These are phyloP conservation scores for Hericium erinaceus DNA, from an alignment of 768 basidiomycete species.

Conservation along the genomic window DNA sequence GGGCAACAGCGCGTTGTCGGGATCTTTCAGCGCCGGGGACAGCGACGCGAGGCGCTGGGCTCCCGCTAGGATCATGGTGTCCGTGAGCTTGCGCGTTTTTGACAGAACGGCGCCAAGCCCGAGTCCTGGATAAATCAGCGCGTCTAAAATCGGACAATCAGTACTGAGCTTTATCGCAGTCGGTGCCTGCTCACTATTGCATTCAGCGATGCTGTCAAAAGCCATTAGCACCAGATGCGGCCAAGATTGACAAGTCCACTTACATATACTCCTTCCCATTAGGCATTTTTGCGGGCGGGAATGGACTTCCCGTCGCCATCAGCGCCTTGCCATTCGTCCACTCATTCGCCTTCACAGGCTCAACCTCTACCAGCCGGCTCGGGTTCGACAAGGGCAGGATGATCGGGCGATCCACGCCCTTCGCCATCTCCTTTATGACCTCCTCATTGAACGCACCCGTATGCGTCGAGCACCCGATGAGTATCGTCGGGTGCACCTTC, in stretches of 20 bases:
- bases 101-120: conserved; percentile 73
- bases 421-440: conserved; percentile 59
- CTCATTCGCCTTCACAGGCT: conserved; percentile 57
- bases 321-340: conserved; percentile 80
- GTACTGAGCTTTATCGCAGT: neutral
- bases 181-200: conserved; percentile 41
- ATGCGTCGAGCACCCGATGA: conserved; percentile 80
- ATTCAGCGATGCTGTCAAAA: conserved; percentile 52
- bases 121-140: conserved; percentile 78
- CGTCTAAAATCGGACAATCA: conserved; percentile 31
- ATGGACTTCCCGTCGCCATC: conserved; percentile 80
- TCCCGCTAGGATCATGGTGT: conserved; percentile 85
- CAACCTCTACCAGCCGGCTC: conserved; percentile 64
- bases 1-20: conserved; percentile 63
- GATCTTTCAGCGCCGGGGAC: conserved; percentile 65
- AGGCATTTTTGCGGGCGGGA: conserved; percentile 60
- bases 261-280: conserved; percentile 60
- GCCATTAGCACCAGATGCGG: too few relatives aligned
- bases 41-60: conserved; percentile 65
- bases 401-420: conserved; percentile 62
- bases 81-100: conserved; percentile 54
- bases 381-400: conserved; percentile 84
- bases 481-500: conserved; percentile 65
- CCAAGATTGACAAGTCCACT: conserved; percentile 16
- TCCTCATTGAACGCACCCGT: conserved; percentile 73